Evolutionary conservation across 768 basidiomycete species (phyloP), one percentile per base, ranked within the genome.

Genomic region (Pleurotus pulmonarius): DNA sequence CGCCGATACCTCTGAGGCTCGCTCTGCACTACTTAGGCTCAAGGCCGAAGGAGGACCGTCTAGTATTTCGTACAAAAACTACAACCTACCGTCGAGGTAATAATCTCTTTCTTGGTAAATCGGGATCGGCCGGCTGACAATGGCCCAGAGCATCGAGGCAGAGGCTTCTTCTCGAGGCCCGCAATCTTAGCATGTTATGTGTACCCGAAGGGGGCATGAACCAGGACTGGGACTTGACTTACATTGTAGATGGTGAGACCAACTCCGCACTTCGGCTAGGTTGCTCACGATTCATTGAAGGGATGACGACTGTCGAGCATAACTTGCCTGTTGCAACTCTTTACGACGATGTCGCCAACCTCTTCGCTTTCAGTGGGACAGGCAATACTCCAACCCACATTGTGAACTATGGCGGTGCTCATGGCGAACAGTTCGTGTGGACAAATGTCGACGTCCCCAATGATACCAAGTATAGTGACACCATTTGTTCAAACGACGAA

Each of bases 141-240:
- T 29, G 5, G n/a, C 13, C 22, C 39, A 67, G 66, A 15, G 86
- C 87, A 25, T 85, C 88, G 13, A 75, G 88, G 12, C 88, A 89
- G 63, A 73, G 87, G 29, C 69, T 90, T 48, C 69, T 90, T 20
- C 72, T 79, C 11, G 83, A 82, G 38, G 86, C 86, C 9, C 75
- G 76, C 34, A 79, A 86, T 58, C 64, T 88, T 43, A 78, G 77
- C 37, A 86, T 90, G 87, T 73, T 86, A 11, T 87, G 86, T 57
- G 82, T 89, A 4, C 87, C 88, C 0, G 88, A 90, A 68, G 88
- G 87, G 39, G 88, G 88, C 7, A 88, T 88, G 87, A 88, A 87
- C 63, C 83, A 76, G 25, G 88, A 90, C 62, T 90, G 88, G 88
- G 87, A 90, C 61, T 67, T 83, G 60, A 88, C 88, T 0, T 90